Percentiles rank a stretch among this genome's conserved stretches.
phyloP scores from a whole-genome alignment of 78 protist genomes.

The Chrysochromulina tobinii region DNA sequence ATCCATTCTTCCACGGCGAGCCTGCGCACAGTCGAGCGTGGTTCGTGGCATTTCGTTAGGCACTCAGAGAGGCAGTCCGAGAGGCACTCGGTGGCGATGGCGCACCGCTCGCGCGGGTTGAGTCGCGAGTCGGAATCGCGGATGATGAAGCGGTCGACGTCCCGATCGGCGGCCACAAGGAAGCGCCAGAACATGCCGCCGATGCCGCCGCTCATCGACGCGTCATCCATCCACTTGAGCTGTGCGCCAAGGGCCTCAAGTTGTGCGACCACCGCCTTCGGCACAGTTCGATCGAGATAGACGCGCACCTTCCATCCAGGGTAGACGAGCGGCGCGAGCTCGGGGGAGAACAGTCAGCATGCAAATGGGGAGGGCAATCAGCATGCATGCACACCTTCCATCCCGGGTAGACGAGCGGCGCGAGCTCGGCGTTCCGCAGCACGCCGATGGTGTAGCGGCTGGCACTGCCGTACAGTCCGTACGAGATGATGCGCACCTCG shows the following conservation, averaged over 20 bases:
- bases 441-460: not conserved
- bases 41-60: too few species aligned
- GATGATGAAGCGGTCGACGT: slow-evolving; percentile 23
- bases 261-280: not conserved
- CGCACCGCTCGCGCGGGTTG: not conserved
- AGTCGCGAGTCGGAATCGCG: slow-evolving; percentile 43
- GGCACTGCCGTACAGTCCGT: slow-evolving; percentile 1
- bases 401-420: not conserved
- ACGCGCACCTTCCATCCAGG: slow-evolving; percentile 31
- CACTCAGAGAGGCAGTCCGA: too few species aligned
- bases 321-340: not conserved
- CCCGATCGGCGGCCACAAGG: slow-evolving; percentile 23
- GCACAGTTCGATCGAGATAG: slow-evolving; percentile 6
- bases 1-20: slow-evolving; percentile 50
- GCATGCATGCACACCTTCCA: slow-evolving; percentile 10
- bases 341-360: not conserved
- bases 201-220: not conserved
- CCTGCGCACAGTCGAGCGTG: not conserved
- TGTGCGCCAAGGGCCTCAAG: not conserved
- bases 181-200: slow-evolving; percentile 46
- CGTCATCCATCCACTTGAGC: not conserved
- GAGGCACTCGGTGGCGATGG: too few species aligned
- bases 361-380: too few species aligned
- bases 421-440: slow-evolving; percentile 7
- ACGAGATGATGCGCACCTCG: not conserved